Conservation (phyloP, 1,139 yeast genomes). For the Scheffersomyces cryptocercus region DNA sequence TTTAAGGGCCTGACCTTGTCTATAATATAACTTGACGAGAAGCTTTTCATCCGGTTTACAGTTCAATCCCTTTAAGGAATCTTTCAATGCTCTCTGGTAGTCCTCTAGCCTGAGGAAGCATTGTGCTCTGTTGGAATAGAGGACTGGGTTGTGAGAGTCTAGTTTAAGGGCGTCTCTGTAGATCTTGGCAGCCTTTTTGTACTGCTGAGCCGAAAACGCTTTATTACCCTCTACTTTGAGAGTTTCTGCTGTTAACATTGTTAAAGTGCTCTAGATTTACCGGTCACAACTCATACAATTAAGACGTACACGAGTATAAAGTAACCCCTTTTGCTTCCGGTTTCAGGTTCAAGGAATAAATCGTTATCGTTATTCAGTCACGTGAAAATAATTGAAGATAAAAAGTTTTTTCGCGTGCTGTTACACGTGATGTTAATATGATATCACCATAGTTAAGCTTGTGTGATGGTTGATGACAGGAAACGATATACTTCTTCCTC, state of each 20-base stretch:
- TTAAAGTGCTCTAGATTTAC: conserved; percentile 1
- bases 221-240: conserved; percentile 62
- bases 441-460: too few relatives aligned
- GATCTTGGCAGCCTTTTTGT: conserved; percentile 54
- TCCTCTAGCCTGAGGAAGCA: conserved; percentile 59
- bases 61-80: conserved; percentile 59
- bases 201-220: conserved; percentile 59
- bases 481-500: background rate
- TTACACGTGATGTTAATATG: too few relatives aligned
- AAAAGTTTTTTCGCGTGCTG: too few relatives aligned
- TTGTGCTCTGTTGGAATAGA: conserved; percentile 81
- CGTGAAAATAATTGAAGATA: too few relatives aligned
- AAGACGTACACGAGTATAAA: too few relatives aligned
- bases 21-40: conserved; percentile 54
- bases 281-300: background rate
- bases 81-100: conserved; percentile 58
- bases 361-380: too few relatives aligned
- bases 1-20: conserved; percentile 53
- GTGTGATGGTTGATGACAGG: too few relatives aligned
- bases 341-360: too few relatives aligned
- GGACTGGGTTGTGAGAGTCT: conserved; percentile 59
- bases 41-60: conserved; percentile 35
- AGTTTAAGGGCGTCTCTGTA: conserved; percentile 67
- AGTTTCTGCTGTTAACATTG: conserved; percentile 18
- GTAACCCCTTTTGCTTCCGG: too few relatives aligned